phyloP scores from a whole-genome alignment of 1,139 yeast genomes.

The Barnettozyma hawaiiensis region DNA sequence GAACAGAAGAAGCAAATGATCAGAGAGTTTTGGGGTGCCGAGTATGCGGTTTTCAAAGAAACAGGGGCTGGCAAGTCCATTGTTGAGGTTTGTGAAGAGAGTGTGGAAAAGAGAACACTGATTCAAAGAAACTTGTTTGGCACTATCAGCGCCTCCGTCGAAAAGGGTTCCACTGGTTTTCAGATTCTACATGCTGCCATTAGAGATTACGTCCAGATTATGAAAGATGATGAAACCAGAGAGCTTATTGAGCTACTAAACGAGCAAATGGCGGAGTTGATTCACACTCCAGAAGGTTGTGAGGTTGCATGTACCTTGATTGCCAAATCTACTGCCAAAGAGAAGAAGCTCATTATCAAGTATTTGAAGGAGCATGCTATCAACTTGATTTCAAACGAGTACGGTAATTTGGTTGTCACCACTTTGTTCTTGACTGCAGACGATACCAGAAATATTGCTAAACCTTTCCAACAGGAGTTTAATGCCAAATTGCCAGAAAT shows the following conservation, averaged over 20 bases:
- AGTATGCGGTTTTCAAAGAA: slow-evolving; percentile 85
- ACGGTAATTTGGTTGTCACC: slow-evolving; percentile 77
- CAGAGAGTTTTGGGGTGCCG: slow-evolving; percentile 97
- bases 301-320: slow-evolving; percentile 81
- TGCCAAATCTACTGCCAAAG: slow-evolving; percentile 86
- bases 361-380: slow-evolving; percentile 67
- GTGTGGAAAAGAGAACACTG: slow-evolving; percentile 77
- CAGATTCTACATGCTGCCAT: slow-evolving; percentile 95
- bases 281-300: slow-evolving; percentile 90
- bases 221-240: slow-evolving; percentile 64
- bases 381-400: slow-evolving; percentile 75
- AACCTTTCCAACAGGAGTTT: slow-evolving; percentile 61
- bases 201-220: slow-evolving; percentile 77
- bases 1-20: slow-evolving; percentile 88
- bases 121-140: slow-evolving; percentile 73
- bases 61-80: slow-evolving; percentile 59
- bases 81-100: slow-evolving; percentile 59
- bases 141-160: slow-evolving; percentile 85
- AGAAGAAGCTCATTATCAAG: slow-evolving; percentile 74
- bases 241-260: slow-evolving; percentile 78
- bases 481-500: slow-evolving; percentile 54
- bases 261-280: slow-evolving; percentile 91
- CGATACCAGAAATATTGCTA: slow-evolving; percentile 80
- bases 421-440: slow-evolving; percentile 83
- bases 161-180: slow-evolving; percentile 94